Evolutionary conservation across 2,329 filamentous ascomycete species (phyloP).

Genomic region (Dactylellina haptotyla): DNA sequence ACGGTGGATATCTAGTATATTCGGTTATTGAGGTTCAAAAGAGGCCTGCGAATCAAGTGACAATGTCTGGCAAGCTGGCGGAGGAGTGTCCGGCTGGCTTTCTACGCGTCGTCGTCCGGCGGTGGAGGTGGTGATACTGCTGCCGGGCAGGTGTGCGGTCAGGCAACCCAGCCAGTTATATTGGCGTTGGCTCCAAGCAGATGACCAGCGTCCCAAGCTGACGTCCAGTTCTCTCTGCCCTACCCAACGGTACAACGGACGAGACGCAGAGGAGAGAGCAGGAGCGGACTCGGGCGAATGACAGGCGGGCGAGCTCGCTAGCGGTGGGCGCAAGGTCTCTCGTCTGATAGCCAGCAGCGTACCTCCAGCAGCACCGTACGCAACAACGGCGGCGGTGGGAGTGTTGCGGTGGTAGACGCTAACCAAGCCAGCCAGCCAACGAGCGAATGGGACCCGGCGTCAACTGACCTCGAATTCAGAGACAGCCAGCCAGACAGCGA

Average conservation of each 20-base stretch:
- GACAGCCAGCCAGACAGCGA: neutral
- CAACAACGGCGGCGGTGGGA: neutral
- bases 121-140: slow-evolving; percentile 21
- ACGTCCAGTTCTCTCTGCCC: neutral
- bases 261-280: neutral
- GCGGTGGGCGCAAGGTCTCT: too few species aligned
- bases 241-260: neutral
- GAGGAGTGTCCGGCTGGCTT: slow-evolving; percentile 3
- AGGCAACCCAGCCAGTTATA: slow-evolving; percentile 28
- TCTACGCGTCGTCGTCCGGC: slow-evolving; percentile 30
- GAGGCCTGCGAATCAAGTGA: slow-evolving; percentile 49
- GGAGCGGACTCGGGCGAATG: neutral
- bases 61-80: slow-evolving; percentile 22
- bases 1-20: neutral
- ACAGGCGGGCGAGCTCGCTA: too few species aligned
- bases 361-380: neutral
- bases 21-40: slow-evolving; percentile 41
- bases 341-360: too few species aligned
- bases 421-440: too few species aligned
- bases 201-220: slow-evolving; percentile 26
- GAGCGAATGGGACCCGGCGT: neutral
- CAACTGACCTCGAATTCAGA: slow-evolving; percentile 41
- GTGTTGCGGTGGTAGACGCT: neutral
- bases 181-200: neutral
- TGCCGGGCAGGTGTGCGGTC: slow-evolving; percentile 16